Percentiles rank a stretch among this genome's conserved stretches.
These are phyloP conservation scores for Solanum sejunctum DNA, from an alignment of 257 asterid species.

Conservation along the genomic window DNA sequence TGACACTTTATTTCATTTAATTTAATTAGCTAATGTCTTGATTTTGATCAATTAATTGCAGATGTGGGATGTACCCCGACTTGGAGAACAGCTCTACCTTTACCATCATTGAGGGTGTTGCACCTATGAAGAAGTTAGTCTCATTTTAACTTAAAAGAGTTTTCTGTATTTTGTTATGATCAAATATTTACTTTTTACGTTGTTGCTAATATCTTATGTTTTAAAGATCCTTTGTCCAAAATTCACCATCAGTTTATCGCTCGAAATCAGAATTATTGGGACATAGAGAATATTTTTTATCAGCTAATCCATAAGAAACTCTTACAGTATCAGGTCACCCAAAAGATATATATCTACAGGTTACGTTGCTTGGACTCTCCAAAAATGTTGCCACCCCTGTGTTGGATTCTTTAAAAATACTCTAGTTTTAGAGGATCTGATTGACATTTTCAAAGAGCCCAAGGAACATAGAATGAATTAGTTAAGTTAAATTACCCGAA, in stretches of 20 bases:
- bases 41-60: neutral
- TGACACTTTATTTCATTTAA: neutral
- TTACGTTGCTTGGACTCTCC: no score
- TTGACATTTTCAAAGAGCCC: no score
- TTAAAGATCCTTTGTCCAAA: neutral
- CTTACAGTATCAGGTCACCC: neutral
- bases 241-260: neutral
- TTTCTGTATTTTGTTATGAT: neutral
- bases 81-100: conserved; percentile 1
- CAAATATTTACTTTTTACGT: no score
- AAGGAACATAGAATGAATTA: no score
- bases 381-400: no score
- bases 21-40: neutral
- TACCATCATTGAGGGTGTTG: conserved; percentile 12
- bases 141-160: neutral
- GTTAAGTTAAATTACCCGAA: neutral
- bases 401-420: no score
- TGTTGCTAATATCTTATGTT: neutral
- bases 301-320: no score
- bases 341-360: neutral
- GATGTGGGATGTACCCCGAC: conserved; percentile 21
- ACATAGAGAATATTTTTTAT: neutral
- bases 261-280: neutral
- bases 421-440: no score
- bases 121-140: conserved; percentile 10